Evolutionary conservation across 305 asterid genomes (phyloP).

Genomic region (Rubia tinctorum): DNA sequence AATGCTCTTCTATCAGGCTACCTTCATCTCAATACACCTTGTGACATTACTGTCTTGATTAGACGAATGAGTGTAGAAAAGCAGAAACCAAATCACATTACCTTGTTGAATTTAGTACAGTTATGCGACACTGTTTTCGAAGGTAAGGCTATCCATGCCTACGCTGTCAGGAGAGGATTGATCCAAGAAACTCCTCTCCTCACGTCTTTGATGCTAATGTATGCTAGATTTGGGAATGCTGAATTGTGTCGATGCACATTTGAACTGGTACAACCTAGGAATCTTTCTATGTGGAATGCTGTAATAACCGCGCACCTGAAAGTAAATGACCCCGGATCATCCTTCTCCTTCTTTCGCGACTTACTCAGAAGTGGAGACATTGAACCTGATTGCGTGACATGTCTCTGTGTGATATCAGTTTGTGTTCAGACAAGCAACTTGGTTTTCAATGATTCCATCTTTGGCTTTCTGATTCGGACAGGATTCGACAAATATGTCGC

Average conservation of each 20-base stretch:
- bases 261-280: constrained; percentile 36
- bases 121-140: constrained; percentile 32
- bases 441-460: constrained; percentile 32
- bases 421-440: constrained; percentile 42
- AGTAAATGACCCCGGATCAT: constrained; percentile 23
- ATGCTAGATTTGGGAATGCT: constrained; percentile 36
- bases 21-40: constrained; percentile 28
- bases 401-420: constrained; percentile 44
- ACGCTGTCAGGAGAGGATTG: constrained; percentile 30
- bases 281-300: constrained; percentile 59
- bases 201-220: constrained; percentile 59
- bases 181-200: constrained; percentile 43
- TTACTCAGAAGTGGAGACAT: constrained; percentile 27
- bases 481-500: constrained; percentile 44
- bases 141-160: constrained; percentile 55
- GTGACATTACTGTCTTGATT: constrained; percentile 36
- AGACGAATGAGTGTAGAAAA: constrained; percentile 37
- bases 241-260: constrained; percentile 37
- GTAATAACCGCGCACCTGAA: constrained; percentile 43
- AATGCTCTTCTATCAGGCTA: constrained; percentile 64
- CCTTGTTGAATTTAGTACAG: constrained; percentile 50
- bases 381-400: constrained; percentile 43
- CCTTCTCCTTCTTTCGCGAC: constrained; percentile 38
- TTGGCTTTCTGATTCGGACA: constrained; percentile 31
- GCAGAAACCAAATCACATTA: constrained; percentile 44